A percentile compares a stretch with the other conserved stretches of the same genome.
These are phyloP conservation scores for Nicotiana tabacum DNA, from an alignment of 257 asterid genomes.

Conservation along the genomic window DNA sequence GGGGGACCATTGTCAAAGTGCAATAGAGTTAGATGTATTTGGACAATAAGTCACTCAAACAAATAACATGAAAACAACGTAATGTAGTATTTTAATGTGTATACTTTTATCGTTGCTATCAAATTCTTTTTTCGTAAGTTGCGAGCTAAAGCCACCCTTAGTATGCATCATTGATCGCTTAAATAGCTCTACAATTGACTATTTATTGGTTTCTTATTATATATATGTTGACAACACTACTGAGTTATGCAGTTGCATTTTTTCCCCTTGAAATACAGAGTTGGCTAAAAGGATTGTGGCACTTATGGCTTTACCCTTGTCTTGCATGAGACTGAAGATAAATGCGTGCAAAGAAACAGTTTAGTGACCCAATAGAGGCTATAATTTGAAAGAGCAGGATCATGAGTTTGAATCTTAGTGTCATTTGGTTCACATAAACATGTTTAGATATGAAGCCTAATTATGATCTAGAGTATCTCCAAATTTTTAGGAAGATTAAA, in stretches of 20 bases:
- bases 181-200: constrained; percentile 1
- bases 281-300: neutral
- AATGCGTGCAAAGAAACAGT: too few relatives aligned
- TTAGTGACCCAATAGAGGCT: neutral
- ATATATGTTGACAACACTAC: neutral
- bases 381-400: neutral
- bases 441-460: neutral
- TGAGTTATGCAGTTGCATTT: neutral
- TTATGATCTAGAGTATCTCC: neutral
- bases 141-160: neutral
- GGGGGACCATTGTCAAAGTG: neutral
- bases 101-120: neutral
- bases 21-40: neutral
- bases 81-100: neutral
- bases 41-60: neutral
- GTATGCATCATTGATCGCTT: neutral
- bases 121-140: neutral
- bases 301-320: too few relatives aligned
- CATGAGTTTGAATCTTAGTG: neutral
- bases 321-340: too few relatives aligned
- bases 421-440: neutral
- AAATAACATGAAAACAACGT: neutral
- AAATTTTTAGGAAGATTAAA: too few relatives aligned
- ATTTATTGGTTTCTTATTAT: neutral
- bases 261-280: neutral